Conservation (phyloP, 2,329 filamentous ascomycete genomes). For the Mycosphaerelloides madeirae region DNA sequence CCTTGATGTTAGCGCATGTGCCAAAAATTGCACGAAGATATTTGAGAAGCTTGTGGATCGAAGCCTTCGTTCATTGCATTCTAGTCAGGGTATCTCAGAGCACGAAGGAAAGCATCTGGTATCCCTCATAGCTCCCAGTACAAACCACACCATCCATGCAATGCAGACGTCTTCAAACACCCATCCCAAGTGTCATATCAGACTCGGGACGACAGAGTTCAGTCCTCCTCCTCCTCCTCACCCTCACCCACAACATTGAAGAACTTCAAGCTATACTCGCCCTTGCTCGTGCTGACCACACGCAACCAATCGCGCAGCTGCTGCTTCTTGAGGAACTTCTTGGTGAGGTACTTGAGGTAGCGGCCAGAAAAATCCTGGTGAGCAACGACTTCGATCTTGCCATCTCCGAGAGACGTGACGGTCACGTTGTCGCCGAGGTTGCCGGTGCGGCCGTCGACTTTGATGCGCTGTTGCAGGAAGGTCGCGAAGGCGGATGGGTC, state of each 20-base stretch:
- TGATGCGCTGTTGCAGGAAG: constrained; percentile 99
- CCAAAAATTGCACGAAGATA: background rate
- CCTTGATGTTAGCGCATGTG: background rate
- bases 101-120: background rate
- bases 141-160: too few species aligned
- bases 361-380: constrained; percentile 98
- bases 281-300: constrained; percentile 95
- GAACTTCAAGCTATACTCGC: constrained; percentile 99
- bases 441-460: constrained; percentile 96
- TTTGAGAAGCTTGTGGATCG: background rate
- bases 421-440: constrained; percentile 93
- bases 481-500: constrained; percentile 98
- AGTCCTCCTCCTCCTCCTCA: constrained; percentile 97
- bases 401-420: constrained; percentile 87
- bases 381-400: constrained; percentile 95
- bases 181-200: too few species aligned
- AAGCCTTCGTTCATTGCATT: too few species aligned
- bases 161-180: too few species aligned
- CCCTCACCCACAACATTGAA: constrained; percentile 99
- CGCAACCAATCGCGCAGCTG: constrained; percentile 99
- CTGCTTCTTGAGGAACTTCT: constrained; percentile 99
- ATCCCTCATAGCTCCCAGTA: too few species aligned
- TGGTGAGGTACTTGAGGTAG: constrained; percentile 99
- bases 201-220: constrained; percentile 45
- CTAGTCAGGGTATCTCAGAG: background rate